These are phyloP conservation scores for Syncephalastrum monosporum DNA, from an alignment of 371 early-diverging fungal genomes.

Conservation along the genomic window DNA sequence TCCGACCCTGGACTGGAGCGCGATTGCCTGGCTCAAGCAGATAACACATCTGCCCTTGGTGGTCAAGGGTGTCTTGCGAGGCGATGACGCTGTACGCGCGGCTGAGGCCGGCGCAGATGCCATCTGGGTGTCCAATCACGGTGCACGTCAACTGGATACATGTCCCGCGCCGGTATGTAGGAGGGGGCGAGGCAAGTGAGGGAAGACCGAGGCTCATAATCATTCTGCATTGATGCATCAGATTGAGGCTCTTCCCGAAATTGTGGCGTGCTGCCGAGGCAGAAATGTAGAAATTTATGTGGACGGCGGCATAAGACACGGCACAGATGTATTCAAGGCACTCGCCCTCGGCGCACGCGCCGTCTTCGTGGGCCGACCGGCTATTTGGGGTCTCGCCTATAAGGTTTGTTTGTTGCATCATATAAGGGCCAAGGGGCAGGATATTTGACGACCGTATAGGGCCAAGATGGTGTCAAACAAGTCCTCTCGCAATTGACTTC, in stretches of 20 bases:
- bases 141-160: constrained; percentile 76
- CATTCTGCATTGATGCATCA: constrained; percentile 5
- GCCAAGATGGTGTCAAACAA: constrained; percentile 16
- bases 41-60: constrained; percentile 67
- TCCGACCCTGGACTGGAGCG: constrained; percentile 61
- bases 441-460: constrained; percentile 6
- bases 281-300: constrained; percentile 61
- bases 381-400: constrained; percentile 53
- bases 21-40: constrained; percentile 62
- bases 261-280: constrained; percentile 51
- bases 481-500: constrained; percentile 17
- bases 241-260: constrained; percentile 62
- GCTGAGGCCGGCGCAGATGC: constrained; percentile 57
- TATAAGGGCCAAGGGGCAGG: background rate
- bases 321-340: constrained; percentile 70
- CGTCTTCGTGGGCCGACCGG: constrained; percentile 72
- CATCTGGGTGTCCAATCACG: constrained; percentile 80
- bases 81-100: constrained; percentile 70
- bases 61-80: constrained; percentile 70
- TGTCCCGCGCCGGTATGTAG: constrained; percentile 43
- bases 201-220: background rate
- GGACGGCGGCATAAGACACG: constrained; percentile 72
- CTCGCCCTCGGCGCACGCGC: constrained; percentile 71
- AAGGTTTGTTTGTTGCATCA: constrained; percentile 13
- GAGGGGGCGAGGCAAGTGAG: background rate